Percentiles rank a stretch among this genome's conserved stretches.
phyloP scores from a whole-genome alignment of 306 rosid species.

The Myrica gale region DNA sequence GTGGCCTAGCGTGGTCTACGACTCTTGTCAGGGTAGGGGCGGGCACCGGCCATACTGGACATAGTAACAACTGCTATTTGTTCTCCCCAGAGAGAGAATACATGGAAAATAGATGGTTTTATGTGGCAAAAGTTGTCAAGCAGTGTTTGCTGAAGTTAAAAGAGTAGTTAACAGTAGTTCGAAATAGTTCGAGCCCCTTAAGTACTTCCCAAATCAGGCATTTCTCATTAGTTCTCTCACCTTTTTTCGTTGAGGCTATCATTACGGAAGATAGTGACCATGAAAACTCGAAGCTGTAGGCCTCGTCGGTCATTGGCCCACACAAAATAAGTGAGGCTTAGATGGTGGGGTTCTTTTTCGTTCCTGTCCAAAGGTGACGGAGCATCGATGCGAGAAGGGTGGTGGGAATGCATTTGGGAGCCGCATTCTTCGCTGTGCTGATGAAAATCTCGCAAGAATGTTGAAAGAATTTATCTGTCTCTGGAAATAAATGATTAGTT shows the following conservation, averaged over 20 bases:
- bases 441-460: not conserved
- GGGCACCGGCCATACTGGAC: not conserved
- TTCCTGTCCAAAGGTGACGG: not conserved
- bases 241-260: constrained; percentile 1
- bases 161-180: not conserved
- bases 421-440: not conserved
- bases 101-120: not conserved
- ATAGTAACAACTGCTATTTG: not conserved
- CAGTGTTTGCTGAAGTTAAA: not conserved
- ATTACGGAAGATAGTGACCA: not conserved
- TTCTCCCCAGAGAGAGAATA: not conserved
- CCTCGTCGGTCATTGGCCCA: not conserved
- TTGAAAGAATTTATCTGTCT: too few relatives aligned
- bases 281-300: not conserved
- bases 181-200: too few relatives aligned
- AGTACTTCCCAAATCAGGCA: too few relatives aligned
- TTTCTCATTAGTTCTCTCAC: not conserved
- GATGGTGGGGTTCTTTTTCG: not conserved
- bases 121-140: not conserved
- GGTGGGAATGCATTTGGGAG: not conserved
- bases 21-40: not conserved
- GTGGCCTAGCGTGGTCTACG: not conserved
- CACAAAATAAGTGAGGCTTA: not conserved
- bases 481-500: too few relatives aligned
- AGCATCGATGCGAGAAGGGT: constrained; percentile 3